A percentile compares a stretch with the other conserved stretches of the same genome.
These are phyloP conservation scores for Pouteria campechiana DNA, from an alignment of 179 eudicot genomes.

Conservation along the genomic window DNA sequence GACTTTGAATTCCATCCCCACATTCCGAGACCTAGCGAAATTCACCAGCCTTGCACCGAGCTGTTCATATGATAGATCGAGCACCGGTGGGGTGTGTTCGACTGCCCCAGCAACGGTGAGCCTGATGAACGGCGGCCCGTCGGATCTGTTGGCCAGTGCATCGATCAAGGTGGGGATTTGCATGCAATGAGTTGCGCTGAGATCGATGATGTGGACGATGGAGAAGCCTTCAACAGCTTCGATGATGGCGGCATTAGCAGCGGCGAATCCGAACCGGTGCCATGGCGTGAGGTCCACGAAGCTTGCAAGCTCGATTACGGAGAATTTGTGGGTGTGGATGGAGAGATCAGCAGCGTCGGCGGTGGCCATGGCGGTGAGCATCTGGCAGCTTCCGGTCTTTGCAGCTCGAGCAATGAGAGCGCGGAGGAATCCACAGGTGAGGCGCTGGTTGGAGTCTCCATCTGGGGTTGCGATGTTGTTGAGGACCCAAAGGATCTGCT, in stretches of 20 bases:
- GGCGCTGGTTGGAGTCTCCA: constrained; percentile 77
- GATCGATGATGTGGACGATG: constrained; percentile 56
- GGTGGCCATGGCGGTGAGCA: constrained; percentile 21
- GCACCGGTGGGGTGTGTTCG: constrained; percentile 55
- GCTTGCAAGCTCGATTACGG: constrained; percentile 62
- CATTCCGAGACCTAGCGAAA: constrained; percentile 56
- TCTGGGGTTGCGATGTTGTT: constrained; percentile 79
- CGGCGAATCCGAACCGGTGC: constrained; percentile 86
- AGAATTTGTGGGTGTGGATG: constrained; percentile 35
- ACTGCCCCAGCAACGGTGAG: constrained; percentile 65
- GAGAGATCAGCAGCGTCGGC: constrained; percentile 5
- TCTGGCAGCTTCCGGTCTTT: constrained; percentile 29
- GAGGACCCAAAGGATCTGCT: constrained; percentile 87
- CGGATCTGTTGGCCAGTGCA: constrained; percentile 42
- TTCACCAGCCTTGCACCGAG: constrained; percentile 48
- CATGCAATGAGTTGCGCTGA: constrained; percentile 84
- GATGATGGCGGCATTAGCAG: constrained; percentile 65
- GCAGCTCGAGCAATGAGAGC: constrained; percentile 70
- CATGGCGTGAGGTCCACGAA: constrained; percentile 88
- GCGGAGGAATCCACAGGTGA: constrained; percentile 72
- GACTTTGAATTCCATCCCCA: constrained; percentile 50
- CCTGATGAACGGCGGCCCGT: constrained; percentile 32
- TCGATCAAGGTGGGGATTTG: constrained; percentile 89
- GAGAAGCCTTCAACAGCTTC: constrained; percentile 49
- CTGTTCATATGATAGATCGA: constrained; percentile 63